Evolutionary conservation across 768 basidiomycete genomes (phyloP).

Genomic region (Tephrocybe rancida): DNA sequence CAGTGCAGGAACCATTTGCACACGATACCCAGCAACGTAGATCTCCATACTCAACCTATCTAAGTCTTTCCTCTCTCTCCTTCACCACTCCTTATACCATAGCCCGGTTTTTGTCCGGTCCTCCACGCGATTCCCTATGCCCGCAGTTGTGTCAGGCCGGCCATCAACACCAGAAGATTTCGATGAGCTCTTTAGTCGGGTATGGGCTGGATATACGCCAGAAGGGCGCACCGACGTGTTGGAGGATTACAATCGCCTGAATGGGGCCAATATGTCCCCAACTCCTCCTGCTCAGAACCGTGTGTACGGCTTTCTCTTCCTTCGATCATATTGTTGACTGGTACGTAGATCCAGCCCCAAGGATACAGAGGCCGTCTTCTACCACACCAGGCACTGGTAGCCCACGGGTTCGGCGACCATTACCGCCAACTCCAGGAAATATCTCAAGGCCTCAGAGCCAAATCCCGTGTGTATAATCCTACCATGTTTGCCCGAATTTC

Average conservation of each 20-base stretch:
- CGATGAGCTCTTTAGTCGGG: constrained; percentile 58
- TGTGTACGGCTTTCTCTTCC: constrained; percentile 4
- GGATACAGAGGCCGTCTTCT: constrained; percentile 15
- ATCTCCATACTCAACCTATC: constrained; percentile 8
- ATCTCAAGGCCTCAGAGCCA: constrained; percentile 9
- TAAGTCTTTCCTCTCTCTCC: constrained; percentile 1
- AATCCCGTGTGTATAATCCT: constrained; percentile 13
- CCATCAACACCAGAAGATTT: constrained; percentile 47
- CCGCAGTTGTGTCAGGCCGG: constrained; percentile 8
- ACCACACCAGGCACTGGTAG: constrained; percentile 14
- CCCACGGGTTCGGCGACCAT: constrained; percentile 20
- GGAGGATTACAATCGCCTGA: constrained; percentile 1
- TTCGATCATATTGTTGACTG: neutral
- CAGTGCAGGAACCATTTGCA: constrained; percentile 12
- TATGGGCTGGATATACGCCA: constrained; percentile 55
- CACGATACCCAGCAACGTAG: constrained; percentile 13
- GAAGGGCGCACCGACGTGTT: constrained; percentile 11
- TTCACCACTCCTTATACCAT: constrained; percentile 2
- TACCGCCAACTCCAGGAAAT: constrained; percentile 26
- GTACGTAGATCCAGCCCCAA: constrained; percentile 11
- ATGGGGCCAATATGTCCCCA: neutral
- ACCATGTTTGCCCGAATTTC: neutral
- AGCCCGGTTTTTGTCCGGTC: neutral
- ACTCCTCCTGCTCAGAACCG: constrained; percentile 12
- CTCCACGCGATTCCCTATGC: constrained; percentile 7